These are phyloP conservation scores for Phytophthora lateralis DNA, from an alignment of 352 stramenopile species.

Conservation along the genomic window DNA sequence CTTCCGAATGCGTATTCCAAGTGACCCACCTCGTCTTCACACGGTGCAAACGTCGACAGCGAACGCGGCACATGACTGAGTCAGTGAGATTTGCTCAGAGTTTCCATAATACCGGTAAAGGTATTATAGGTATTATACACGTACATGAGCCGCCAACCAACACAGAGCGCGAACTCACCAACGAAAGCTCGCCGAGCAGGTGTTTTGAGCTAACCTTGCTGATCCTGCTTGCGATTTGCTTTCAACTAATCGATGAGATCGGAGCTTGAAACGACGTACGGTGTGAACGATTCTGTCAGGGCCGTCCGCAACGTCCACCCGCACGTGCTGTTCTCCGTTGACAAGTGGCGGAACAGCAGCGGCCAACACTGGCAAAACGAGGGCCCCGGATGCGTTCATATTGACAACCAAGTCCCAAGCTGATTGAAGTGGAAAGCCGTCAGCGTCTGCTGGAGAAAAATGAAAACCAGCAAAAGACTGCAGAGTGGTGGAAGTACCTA, in stretches of 20 bases:
- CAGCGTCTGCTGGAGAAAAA: no score
- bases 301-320: neutral
- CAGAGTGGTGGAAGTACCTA: no score
- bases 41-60: neutral
- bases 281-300: neutral
- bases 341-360: constrained; percentile 15
- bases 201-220: constrained; percentile 1
- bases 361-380: neutral
- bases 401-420: no score
- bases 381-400: neutral
- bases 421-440: neutral
- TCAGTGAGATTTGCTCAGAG: neutral
- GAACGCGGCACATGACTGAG: neutral
- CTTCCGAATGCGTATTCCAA: neutral
- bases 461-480: no score
- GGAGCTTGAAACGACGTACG: neutral
- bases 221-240: constrained; percentile 2
- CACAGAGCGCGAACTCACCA: no score
- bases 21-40: neutral
- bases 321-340: constrained; percentile 9
- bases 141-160: no score
- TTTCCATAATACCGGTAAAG: no score
- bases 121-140: no score
- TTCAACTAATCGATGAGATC: constrained; percentile 1
- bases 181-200: neutral